phyloP scores from a whole-genome alignment of 1,284 basidiomycete species.

The Ustilago bromivora region DNA sequence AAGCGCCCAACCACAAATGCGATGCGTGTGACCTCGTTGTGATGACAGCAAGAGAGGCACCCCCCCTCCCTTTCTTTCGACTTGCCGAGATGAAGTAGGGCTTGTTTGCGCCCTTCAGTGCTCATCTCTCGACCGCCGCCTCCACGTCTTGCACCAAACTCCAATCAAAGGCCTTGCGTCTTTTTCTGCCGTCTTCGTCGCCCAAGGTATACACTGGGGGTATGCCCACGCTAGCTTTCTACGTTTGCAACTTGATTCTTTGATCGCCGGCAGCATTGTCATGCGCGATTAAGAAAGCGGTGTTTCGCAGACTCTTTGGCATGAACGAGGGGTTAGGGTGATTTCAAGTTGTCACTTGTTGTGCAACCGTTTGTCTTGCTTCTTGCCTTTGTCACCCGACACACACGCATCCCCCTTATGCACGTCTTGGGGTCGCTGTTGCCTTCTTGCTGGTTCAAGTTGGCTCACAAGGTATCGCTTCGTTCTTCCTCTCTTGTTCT shows the following conservation, averaged over 20 bases:
- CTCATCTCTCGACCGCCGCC: neutral
- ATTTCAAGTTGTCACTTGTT: conserved; percentile 8
- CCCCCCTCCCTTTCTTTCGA: neutral
- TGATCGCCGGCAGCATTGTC: conserved; percentile 26
- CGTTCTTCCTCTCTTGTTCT: conserved; percentile 6
- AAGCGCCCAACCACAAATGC: conserved; percentile 12
- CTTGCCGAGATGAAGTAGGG: conserved; percentile 27
- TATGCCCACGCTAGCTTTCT: conserved; percentile 6
- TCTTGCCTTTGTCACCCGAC: neutral
- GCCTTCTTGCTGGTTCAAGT: conserved; percentile 5
- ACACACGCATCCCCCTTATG: neutral
- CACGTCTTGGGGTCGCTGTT: conserved; percentile 3
- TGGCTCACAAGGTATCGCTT: conserved; percentile 9
- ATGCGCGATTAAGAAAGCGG: neutral
- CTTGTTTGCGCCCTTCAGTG: conserved; percentile 27
- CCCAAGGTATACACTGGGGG: neutral
- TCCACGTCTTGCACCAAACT: neutral
- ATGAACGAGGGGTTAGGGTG: neutral
- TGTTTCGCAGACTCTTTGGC: neutral
- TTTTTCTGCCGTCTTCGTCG: neutral
- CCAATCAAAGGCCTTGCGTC: neutral
- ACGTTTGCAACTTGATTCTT: conserved; percentile 3
- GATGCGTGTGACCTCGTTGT: neutral
- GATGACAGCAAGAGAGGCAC: neutral
- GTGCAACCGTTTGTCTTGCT: conserved; percentile 9